Conservation (phyloP, 306 rosid genomes). For the Nissolia schottii region DNA sequence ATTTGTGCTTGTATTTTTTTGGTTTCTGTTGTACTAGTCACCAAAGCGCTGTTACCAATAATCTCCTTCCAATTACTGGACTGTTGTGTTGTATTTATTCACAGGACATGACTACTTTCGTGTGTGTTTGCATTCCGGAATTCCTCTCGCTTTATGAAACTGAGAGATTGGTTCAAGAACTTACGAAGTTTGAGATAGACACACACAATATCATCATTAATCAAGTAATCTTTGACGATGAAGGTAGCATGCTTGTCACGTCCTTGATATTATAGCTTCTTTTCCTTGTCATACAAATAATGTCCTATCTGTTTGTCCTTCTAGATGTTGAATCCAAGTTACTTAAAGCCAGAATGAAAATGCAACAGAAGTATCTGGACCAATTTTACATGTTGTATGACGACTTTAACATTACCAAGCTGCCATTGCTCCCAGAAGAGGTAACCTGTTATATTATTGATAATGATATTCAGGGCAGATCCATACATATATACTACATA, state of each 20-base stretch:
- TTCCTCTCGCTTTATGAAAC: conserved; percentile 97
- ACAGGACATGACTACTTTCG: conserved; percentile 96
- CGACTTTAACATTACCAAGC: conserved; percentile 85
- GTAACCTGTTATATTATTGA: conserved; percentile 36
- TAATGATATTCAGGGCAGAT: background rate
- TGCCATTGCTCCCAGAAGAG: conserved; percentile 96
- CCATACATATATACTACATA: background rate
- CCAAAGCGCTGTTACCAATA: background rate
- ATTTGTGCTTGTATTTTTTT: background rate
- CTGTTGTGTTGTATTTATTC: conserved; percentile 28
- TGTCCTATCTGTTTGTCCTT: background rate
- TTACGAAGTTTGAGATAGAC: conserved; percentile 92
- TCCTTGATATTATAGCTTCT: background rate
- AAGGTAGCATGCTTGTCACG: conserved; percentile 49
- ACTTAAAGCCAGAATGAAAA: conserved; percentile 94
- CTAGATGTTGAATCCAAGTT: conserved; percentile 82
- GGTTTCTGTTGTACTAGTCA: background rate
- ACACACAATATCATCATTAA: conserved; percentile 95
- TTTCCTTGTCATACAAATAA: background rate
- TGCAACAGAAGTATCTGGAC: conserved; percentile 91
- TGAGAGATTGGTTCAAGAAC: conserved; percentile 96
- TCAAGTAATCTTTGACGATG: conserved; percentile 85
- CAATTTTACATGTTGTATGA: conserved; percentile 97
- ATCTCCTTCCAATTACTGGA: conserved; percentile 3
- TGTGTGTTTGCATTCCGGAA: conserved; percentile 99